phyloP scores from a whole-genome alignment of 2,329 filamentous ascomycete genomes.

The Passalora sequoiae region DNA sequence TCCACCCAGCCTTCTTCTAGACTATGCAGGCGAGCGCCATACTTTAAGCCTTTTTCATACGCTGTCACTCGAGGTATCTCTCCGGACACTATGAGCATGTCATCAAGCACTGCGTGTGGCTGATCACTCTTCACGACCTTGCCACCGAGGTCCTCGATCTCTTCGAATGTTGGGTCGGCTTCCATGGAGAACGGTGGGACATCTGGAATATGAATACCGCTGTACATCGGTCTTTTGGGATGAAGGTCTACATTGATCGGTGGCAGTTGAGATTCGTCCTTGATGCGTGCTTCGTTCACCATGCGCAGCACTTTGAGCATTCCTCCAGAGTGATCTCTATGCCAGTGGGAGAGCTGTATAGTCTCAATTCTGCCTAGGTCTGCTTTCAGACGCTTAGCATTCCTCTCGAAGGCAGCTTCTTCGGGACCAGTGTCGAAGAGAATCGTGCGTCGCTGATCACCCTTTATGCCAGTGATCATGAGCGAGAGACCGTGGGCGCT shows the following conservation, averaged over 20 bases:
- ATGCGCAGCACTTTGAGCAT: conserved; percentile 24
- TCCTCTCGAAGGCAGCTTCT: conserved; percentile 23
- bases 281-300: conserved; percentile 18
- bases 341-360: conserved; percentile 28
- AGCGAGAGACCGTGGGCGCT: conserved; percentile 27
- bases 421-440: conserved; percentile 30
- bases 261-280: background rate
- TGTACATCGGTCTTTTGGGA: conserved; percentile 22
- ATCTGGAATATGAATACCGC: conserved; percentile 21
- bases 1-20: conserved; percentile 18
- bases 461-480: conserved; percentile 25
- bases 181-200: conserved; percentile 19
- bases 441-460: conserved; percentile 20
- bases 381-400: conserved; percentile 22
- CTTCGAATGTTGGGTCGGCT: conserved; percentile 27
- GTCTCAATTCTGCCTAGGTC: conserved; percentile 21
- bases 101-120: conserved; percentile 21
- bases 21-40: conserved; percentile 19
- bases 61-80: conserved; percentile 26
- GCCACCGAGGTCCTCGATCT: conserved; percentile 24
- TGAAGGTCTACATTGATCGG: conserved; percentile 25
- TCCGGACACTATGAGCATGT: conserved; percentile 24
- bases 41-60: conserved; percentile 26
- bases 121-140: conserved; percentile 22
- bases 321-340: conserved; percentile 28